Evolutionary conservation across 441 rosid species (phyloP).

Genomic region (Francoa sonchifolia): DNA sequence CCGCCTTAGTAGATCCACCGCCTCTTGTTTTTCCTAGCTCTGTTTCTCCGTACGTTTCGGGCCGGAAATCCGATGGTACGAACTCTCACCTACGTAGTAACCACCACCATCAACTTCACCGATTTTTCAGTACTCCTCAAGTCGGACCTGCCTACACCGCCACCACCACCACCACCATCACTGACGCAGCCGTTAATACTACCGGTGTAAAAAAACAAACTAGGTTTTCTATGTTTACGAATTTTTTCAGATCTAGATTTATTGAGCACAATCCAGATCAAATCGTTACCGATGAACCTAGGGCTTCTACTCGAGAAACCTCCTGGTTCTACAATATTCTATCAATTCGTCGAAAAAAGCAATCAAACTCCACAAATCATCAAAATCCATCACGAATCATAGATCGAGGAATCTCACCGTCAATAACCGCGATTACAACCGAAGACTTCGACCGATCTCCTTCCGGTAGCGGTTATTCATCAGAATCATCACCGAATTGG

Average conservation of each 20-base stretch:
- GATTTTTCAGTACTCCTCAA: conserved; percentile 52
- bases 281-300: conserved; percentile 22
- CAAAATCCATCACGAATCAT: conserved; percentile 17
- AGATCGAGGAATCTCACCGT: conserved; percentile 65
- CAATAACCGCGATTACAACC: conserved; percentile 15
- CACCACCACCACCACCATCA: conserved; percentile 9
- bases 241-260: conserved; percentile 48
- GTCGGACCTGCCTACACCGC: conserved; percentile 26
- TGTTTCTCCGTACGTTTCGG: conserved; percentile 65
- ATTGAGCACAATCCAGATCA: too few relatives aligned
- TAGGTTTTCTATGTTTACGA: conserved; percentile 30
- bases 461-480: conserved; percentile 24
- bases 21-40: conserved; percentile 59
- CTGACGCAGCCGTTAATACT: too few relatives aligned
- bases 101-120: conserved; percentile 12
- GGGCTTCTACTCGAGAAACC: conserved; percentile 16
- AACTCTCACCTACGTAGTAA: conserved; percentile 3
- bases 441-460: conserved; percentile 23
- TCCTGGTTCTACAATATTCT: conserved; percentile 49
- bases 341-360: conserved; percentile 24
- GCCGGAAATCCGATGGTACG: conserved; percentile 43
- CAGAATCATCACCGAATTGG: conserved; percentile 24
- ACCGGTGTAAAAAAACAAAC: conserved; percentile 17
- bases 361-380: conserved; percentile 18
- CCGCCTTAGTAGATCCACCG: conserved; percentile 20